Percentiles rank a stretch among this genome's conserved stretches.
Evolutionary conservation across 148 eudicot species (phyloP).

Genomic region (Rhododendron vialii): DNA sequence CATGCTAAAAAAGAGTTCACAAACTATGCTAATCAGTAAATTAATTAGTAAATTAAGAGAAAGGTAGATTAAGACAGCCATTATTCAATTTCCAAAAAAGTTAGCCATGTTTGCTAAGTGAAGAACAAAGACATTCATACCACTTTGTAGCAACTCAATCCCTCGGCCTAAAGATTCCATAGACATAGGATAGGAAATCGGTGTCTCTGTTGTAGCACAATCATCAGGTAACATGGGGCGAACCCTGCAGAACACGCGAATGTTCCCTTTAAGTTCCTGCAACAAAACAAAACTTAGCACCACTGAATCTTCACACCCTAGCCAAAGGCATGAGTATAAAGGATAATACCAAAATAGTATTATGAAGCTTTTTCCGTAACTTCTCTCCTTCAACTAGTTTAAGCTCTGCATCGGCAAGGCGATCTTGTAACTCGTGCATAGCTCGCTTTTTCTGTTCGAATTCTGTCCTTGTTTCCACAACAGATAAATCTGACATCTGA

Average conservation of each 20-base stretch:
- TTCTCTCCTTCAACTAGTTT: constrained; percentile 58
- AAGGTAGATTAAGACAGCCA: not conserved
- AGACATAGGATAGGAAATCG: constrained; percentile 54
- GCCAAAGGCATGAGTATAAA: not conserved
- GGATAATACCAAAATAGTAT: constrained; percentile 60
- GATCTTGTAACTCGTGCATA: constrained; percentile 36
- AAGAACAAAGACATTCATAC: constrained; percentile 23
- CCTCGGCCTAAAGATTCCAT: constrained; percentile 55
- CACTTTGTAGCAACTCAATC: constrained; percentile 55
- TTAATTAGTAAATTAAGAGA: not conserved
- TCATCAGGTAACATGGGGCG: constrained; percentile 73
- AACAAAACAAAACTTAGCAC: constrained; percentile 13
- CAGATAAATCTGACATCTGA: constrained; percentile 63
- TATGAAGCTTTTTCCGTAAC: constrained; percentile 67
- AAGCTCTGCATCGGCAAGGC: constrained; percentile 53
- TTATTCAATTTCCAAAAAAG: not conserved
- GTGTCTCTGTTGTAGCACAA: constrained; percentile 37
- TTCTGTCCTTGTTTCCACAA: constrained; percentile 41
- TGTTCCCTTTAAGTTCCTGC: constrained; percentile 81
- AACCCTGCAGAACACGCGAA: constrained; percentile 81
- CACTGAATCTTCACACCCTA: not conserved
- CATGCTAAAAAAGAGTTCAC: not conserved
- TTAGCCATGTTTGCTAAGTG: not conserved
- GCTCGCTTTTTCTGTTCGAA: constrained; percentile 41
- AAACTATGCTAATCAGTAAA: not conserved